Percentiles rank a stretch among this genome's conserved stretches.
Conservation (phyloP, 805 yeast genomes). For the Wickerhamiella kurtzmanii region DNA sequence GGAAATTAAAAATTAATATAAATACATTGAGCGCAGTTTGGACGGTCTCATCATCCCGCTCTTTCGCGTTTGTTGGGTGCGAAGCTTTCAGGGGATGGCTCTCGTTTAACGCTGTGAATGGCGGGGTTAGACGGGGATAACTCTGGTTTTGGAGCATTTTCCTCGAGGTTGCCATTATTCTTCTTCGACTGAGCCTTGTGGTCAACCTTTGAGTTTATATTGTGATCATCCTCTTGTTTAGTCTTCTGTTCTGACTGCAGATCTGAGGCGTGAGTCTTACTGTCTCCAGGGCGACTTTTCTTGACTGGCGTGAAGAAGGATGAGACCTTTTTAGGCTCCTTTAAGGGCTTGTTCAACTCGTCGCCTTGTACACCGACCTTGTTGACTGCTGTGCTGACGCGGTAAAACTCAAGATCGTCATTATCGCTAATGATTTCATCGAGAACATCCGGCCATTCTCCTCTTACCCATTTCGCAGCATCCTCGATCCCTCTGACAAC, state of each 20-base stretch:
- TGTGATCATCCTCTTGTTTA: neutral
- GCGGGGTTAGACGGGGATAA: neutral
- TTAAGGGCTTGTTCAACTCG: constrained; percentile 27
- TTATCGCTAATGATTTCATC: constrained; percentile 29
- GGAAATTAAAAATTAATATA: too few relatives aligned
- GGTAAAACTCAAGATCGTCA: constrained; percentile 36
- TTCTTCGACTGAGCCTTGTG: neutral
- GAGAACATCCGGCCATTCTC: constrained; percentile 44
- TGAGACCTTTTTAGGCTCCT: constrained; percentile 1
- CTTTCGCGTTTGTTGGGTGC: too few relatives aligned
- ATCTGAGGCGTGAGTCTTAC: neutral
- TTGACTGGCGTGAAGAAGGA: neutral
- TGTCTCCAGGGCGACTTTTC: too few relatives aligned
- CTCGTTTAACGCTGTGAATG: neutral
- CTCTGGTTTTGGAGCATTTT: neutral
- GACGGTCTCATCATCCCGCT: too few relatives aligned
- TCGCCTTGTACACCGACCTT: constrained; percentile 38
- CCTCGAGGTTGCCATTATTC: neutral
- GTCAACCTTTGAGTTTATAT: neutral
- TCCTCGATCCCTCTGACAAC: constrained; percentile 38
- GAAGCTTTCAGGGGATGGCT: too few relatives aligned
- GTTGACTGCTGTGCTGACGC: constrained; percentile 54
- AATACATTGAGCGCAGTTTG: too few relatives aligned
- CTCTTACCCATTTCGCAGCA: constrained; percentile 40
- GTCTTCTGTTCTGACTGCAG: neutral